These are phyloP conservation scores for Hypoxylon cercidicola DNA, from an alignment of 495 filamentous ascomycete species.

Conservation along the genomic window DNA sequence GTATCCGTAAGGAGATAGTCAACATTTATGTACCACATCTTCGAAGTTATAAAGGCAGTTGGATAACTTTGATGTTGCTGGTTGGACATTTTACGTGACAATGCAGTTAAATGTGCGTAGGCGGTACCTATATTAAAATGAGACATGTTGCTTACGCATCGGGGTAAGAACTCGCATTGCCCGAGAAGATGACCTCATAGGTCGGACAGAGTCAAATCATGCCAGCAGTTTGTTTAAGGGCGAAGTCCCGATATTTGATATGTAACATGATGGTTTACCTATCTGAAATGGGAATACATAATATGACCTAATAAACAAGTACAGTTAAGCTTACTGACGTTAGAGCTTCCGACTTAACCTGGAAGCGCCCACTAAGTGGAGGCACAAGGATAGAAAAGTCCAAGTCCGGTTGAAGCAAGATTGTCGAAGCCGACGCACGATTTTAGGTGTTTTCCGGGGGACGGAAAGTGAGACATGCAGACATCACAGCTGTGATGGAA, in stretches of 20 bases:
- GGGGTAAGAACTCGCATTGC: background rate
- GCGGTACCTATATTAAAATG: slow-evolving; percentile 10
- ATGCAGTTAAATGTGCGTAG: slow-evolving; percentile 1
- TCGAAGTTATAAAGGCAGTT: too few relatives aligned
- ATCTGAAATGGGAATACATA: background rate
- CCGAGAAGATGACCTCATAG: slow-evolving; percentile 20
- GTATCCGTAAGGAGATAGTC: background rate
- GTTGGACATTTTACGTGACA: slow-evolving; percentile 32
- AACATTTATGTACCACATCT: background rate
- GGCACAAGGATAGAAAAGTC: slow-evolving; percentile 25
- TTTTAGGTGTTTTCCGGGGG: slow-evolving; percentile 25
- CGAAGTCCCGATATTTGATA: background rate
- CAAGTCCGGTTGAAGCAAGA: slow-evolving; percentile 40
- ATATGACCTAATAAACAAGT: background rate
- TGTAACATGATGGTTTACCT: background rate
- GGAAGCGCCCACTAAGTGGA: slow-evolving; percentile 34
- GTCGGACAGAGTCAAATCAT: slow-evolving; percentile 10
- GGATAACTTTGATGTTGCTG: background rate
- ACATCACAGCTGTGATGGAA: slow-evolving; percentile 40
- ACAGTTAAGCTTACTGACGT: background rate
- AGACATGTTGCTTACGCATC: slow-evolving; percentile 19
- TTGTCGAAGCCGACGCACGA: slow-evolving; percentile 29
- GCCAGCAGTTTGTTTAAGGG: background rate
- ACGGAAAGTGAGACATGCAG: slow-evolving; percentile 47
- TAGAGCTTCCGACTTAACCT: background rate